Evolutionary conservation across 192 early-diverging fungal genomes (phyloP).

Genomic region (Rhizoclosmatium globosum): DNA sequence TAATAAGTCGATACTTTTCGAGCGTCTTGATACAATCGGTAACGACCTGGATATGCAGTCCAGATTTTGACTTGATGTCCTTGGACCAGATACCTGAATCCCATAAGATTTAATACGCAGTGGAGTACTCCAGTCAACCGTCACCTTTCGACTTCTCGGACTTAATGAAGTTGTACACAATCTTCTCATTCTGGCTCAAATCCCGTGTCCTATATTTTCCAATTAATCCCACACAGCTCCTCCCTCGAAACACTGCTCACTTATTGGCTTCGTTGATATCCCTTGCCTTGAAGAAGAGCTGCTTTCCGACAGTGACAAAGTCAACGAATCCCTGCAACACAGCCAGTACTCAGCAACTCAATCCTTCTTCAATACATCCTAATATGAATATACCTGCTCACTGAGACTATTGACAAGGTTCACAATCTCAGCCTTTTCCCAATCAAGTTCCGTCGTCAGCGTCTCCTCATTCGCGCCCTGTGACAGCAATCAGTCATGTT

Average conservation of each 20-base stretch:
- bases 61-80: constrained; percentile 80
- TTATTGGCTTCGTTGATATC: constrained; percentile 48
- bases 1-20: constrained; percentile 84
- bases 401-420: constrained; percentile 22
- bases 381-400: constrained; percentile 5
- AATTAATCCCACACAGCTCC: neutral
- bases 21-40: constrained; percentile 79
- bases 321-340: constrained; percentile 50
- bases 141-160: constrained; percentile 79
- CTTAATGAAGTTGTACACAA: constrained; percentile 86
- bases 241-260: constrained; percentile 11
- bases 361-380: neutral
- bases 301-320: constrained; percentile 45
- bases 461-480: constrained; percentile 24
- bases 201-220: constrained; percentile 46
- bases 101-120: neutral
- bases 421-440: neutral
- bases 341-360: neutral
- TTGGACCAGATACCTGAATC: constrained; percentile 88
- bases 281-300: constrained; percentile 53
- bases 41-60: constrained; percentile 77
- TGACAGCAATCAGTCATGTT: neutral
- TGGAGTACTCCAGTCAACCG: neutral
- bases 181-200: constrained; percentile 74
- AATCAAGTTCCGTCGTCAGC: constrained; percentile 1